Evolutionary conservation across 805 yeast species (phyloP).

Genomic region (Torulaspora gathmanii): DNA sequence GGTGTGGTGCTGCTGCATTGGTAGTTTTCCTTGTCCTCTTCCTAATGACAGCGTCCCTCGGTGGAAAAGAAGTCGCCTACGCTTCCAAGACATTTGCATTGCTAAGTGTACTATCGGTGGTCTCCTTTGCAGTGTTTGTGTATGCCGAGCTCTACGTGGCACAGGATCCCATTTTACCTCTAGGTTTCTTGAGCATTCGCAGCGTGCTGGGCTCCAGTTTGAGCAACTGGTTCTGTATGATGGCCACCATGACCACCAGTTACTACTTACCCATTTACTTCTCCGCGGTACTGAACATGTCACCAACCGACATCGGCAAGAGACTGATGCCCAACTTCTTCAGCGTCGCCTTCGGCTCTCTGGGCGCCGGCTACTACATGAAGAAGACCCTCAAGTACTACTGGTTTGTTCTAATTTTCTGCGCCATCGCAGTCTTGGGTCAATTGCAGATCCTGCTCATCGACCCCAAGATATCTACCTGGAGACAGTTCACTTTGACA

Average conservation of each 20-base stretch:
- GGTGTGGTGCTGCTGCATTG: constrained; percentile 46
- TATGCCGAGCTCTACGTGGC: constrained; percentile 42
- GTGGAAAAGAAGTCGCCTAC: constrained; percentile 46
- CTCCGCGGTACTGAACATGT: constrained; percentile 49
- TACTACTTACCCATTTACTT: constrained; percentile 61
- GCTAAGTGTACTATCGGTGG: constrained; percentile 16
- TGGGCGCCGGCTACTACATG: constrained; percentile 63
- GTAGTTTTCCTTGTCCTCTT: constrained; percentile 43
- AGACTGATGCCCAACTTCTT: constrained; percentile 59
- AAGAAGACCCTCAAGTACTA: constrained; percentile 57
- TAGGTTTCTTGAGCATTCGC: constrained; percentile 49
- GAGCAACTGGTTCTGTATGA: constrained; percentile 28
- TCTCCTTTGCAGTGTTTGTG: constrained; percentile 41
- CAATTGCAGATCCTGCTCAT: constrained; percentile 36
- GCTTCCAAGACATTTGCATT: constrained; percentile 30
- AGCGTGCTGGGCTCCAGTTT: constrained; percentile 58
- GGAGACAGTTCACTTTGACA: constrained; percentile 43
- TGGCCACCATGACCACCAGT: constrained; percentile 44
- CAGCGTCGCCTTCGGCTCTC: constrained; percentile 53
- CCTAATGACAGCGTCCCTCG: constrained; percentile 50
- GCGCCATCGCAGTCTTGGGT: constrained; percentile 45
- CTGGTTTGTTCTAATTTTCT: constrained; percentile 41
- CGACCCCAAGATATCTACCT: constrained; percentile 33
- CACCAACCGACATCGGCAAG: constrained; percentile 55
- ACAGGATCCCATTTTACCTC: constrained; percentile 59